Conservation (phyloP, 208 protist genomes). For the Novymonas esmeraldas region DNA sequence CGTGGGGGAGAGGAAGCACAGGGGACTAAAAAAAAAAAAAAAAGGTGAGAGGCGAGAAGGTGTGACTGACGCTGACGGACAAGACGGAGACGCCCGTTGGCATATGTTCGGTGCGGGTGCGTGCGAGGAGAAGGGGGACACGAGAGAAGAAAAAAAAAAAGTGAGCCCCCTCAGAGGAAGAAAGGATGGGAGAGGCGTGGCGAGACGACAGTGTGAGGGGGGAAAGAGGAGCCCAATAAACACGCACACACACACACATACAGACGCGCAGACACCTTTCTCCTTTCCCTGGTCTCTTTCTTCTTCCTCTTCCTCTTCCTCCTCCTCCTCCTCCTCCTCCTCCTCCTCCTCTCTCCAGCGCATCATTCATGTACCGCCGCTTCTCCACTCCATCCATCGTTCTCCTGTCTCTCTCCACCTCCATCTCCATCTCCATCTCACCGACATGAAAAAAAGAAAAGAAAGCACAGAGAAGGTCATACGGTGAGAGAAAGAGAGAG, state of each 20-base stretch:
- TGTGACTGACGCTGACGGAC: too few relatives aligned
- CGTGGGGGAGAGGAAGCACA: neutral
- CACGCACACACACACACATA: neutral
- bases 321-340: neutral
- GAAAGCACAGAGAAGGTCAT: neutral
- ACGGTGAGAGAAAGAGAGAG: neutral
- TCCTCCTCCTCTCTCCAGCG: neutral
- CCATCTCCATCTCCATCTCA: neutral
- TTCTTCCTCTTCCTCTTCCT: neutral
- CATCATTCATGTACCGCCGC: neutral
- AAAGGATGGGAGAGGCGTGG: neutral
- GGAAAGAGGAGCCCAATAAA: neutral
- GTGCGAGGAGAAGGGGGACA: neutral
- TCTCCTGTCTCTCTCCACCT: neutral
- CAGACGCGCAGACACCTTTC: neutral
- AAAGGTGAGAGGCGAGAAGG: constrained; percentile 3
- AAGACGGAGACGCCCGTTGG: too few relatives aligned
- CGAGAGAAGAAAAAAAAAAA: constrained; percentile 1
- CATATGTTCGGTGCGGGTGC: neutral
- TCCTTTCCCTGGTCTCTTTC: neutral
- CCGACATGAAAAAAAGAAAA: constrained; percentile 17
- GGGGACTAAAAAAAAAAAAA: neutral
- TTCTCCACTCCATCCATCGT: neutral
- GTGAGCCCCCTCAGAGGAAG: neutral
- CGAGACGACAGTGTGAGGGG: neutral